Evolutionary conservation across 169 alveolate species (phyloP), one percentile per base, ranked within the genome.

Genomic region (Plasmodium falciparum): DNA sequence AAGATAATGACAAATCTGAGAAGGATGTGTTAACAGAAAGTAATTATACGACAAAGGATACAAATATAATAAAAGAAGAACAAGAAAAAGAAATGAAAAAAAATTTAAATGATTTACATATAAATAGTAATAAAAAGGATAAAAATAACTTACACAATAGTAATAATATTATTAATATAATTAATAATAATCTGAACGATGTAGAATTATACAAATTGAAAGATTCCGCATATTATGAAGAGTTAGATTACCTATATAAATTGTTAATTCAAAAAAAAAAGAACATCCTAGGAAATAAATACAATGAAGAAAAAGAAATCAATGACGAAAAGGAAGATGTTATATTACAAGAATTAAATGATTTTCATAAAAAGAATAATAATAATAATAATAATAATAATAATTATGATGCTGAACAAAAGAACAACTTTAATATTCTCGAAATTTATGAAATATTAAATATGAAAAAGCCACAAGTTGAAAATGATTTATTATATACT

Each of bases 191-290:
- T 17, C 17, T 76, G 33, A 50, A 76, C 29, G 89, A 76, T 59
- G 6, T 65, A 12, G 29, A 45, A 47, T 49, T 65, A 12, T 76
- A 65, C 47, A 76, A 76, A 65, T 11, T 47, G 69, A 22, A 47
- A 33, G 89, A 76, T 59, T 65, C 89, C 7, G 89, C 89, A 26
- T 76, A 76, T 58, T 76, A 58, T 49, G 89, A 76, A 50, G 89
- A 76, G 26, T 47, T 76, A 33, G 89, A 76, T 11, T 76, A 76
- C 58, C 20, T 76, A 50, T 75, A 76, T 70, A 76, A 76, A 50
- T 47, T 65, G 62, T 0, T 76, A 47, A 43, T 76, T 22, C 78
- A 76, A 58, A 76, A 76, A 50, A 76, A 76, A 76, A 76, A 76
- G 63, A 17, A 63, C 33, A 76, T 76, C 17, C 67, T 76, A 50